phyloP scores from a whole-genome alignment of 208 protist genomes.

The Vickermania spadyakhi region DNA sequence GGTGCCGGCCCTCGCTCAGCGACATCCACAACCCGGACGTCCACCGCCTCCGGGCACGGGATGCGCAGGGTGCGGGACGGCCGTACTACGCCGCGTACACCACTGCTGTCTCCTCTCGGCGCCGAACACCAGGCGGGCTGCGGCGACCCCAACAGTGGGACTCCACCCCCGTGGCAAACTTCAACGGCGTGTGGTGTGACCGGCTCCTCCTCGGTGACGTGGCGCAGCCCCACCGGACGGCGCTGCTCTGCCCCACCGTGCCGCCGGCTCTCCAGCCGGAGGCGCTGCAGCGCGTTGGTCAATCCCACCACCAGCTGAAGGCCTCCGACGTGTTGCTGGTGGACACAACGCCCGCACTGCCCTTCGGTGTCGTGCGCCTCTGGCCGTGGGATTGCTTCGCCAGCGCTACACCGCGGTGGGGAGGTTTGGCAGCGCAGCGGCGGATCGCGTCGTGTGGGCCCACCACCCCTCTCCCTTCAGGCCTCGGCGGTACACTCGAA shows the following conservation, averaged over 20 bases:
- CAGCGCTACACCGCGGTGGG: not conserved
- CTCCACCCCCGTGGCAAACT: constrained; percentile 50
- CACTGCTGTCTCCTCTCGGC: not conserved
- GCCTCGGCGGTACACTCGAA: not conserved
- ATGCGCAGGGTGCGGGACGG: constrained; percentile 44
- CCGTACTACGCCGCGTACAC: constrained; percentile 16
- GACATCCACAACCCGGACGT: constrained; percentile 67
- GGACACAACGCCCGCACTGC: constrained; percentile 18
- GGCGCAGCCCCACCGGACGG: constrained; percentile 30
- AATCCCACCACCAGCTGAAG: constrained; percentile 38
- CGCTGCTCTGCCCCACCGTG: constrained; percentile 57
- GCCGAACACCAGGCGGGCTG: not conserved
- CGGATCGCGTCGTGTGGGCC: too few relatives aligned
- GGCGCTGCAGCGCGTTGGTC: constrained; percentile 42
- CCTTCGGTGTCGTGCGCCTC: constrained; percentile 37
- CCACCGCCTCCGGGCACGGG: constrained; percentile 32
- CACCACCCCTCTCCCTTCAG: not conserved
- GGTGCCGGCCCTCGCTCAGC: constrained; percentile 43
- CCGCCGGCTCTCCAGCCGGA: constrained; percentile 36
- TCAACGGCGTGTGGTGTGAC: constrained; percentile 77
- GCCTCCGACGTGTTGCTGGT: constrained; percentile 45
- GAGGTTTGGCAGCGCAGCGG: not conserved
- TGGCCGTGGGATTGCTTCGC: not conserved
- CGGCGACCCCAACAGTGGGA: constrained; percentile 70
- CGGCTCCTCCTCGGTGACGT: constrained; percentile 64